Evolutionary conservation across 2,329 filamentous ascomycete genomes (phyloP), one percentile per base, ranked within the genome.

Genomic region (Xylariaceae sp.): DNA sequence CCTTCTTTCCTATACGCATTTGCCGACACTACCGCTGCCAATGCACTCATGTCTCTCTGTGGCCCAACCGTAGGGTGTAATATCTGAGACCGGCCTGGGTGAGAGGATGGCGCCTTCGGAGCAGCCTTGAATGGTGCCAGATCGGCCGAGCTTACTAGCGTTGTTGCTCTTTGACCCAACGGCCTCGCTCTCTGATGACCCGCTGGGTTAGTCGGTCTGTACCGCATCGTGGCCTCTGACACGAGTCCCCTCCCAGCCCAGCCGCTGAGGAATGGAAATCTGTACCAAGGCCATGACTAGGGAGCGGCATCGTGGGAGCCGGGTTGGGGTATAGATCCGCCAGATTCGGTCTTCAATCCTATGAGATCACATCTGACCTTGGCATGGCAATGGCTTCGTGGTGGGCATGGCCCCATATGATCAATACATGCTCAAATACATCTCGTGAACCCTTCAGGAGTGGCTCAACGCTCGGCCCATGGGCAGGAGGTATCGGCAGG

Each of bases 391-490:
- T 15, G 11, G 11, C n/a, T 4, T 15, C 5, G 9, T 23, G 14
- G 5, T 14, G 31, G 11, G 14, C 19, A 21, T 9, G 18, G 15
- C 7, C 12, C 18, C n/a, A 21, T 11, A 14, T 5, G 13, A 31
- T 23, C 13, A 19, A 29, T 14, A 16, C 28, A 30, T 30, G n/a
- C 16, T 23, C 27, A n/a, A 16, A 21, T 7, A 23, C 18, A 9
- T 14, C 26, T 30, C 9, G 9, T 6, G n/a, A 38, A 15, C 32
- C 41, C 34, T 42, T n/a, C n/a, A n/a, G n/a, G n/a, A n/a, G n/a
- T n/a, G n/a, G n/a, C n/a, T n/a, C n/a, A n/a, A n/a, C n/a, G n/a
- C n/a, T n/a, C n/a, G n/a, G n/a, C n/a, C n/a, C n/a, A n/a, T n/a
- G n/a, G n/a, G n/a, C n/a, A n/a, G n/a, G n/a, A n/a, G n/a, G n/a